These are phyloP conservation scores for Xylaria multiplex DNA, from an alignment of 2,329 filamentous ascomycete species.

Conservation along the genomic window DNA sequence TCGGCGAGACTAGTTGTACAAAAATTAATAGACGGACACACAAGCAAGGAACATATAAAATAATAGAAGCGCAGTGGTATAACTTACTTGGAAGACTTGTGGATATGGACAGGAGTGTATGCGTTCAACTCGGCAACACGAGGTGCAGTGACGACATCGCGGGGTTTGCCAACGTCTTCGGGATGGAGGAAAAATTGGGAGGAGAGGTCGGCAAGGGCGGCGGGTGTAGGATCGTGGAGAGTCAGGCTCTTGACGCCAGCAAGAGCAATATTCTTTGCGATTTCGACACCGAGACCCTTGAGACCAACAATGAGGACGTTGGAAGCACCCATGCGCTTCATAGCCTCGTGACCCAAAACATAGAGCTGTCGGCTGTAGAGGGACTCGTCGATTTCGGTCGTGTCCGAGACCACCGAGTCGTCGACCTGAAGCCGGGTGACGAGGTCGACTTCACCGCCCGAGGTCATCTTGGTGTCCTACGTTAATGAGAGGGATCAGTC, in stretches of 20 bases:
- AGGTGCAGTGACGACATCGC: conserved; percentile 86
- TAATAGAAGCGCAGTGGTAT: conserved; percentile 2
- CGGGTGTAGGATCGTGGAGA: conserved; percentile 87
- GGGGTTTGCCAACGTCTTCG: conserved; percentile 89
- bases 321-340: conserved; percentile 99
- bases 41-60: background rate
- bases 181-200: conserved; percentile 95
- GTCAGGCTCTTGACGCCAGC: conserved; percentile 98
- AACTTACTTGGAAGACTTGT: conserved; percentile 65
- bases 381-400: conserved; percentile 74
- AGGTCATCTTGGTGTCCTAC: conserved; percentile 61
- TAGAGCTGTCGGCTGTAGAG: conserved; percentile 80
- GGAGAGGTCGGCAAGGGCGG: conserved; percentile 87
- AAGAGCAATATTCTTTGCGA: conserved; percentile 98
- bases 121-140: conserved; percentile 94
- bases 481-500: conserved; percentile 34
- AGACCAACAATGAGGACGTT: conserved; percentile 92
- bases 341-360: conserved; percentile 79
- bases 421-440: conserved; percentile 74
- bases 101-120: conserved; percentile 89
- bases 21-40: conserved; percentile 20
- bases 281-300: conserved; percentile 94
- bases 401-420: conserved; percentile 62
- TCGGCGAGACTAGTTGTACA: conserved; percentile 70
- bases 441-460: conserved; percentile 65